Base-by-base conservation (phyloP, 495 filamentous ascomycete genomes). In the Chaetomium cochliodes region DNA sequence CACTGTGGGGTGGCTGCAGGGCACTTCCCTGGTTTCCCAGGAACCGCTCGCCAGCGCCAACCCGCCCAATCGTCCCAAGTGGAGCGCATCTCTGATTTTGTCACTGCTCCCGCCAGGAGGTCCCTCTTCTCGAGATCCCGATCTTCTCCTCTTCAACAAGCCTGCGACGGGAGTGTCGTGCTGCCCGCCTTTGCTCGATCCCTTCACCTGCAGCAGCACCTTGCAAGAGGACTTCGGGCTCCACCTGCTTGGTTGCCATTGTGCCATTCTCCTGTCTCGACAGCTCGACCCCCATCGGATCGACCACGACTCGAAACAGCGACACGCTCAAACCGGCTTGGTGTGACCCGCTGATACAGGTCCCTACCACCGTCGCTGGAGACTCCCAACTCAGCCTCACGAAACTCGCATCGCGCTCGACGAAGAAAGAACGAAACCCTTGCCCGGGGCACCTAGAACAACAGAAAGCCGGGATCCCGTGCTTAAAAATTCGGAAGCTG, bases 21-120 rank as follows among this genome's bases (percentile, higher is more conserved):
- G 46, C 52, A 59, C 51, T 50, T 26, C 52, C 53, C 46, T 41
- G 51, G 39, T 50, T 37, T 51, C 16, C 64, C 54, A 67, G 65
- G 65, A 63, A 67, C 59, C 65, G 53, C 51, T 58, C 41, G 42
- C 62, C 39, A 20, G 53, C 55, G 42, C 47, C 47, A 62, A 57
- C 39, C 44, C 54, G 51, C 23, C 41, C 60, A 57, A 63, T 56
- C 56, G 61, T 56, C 23, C 56, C 22, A 25, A 20, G 65, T 64
- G 65, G 65, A 64, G 60, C 47, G 47, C 60, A 67, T 50, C 60
- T 42, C 61, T 67, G 61, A 64, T 60, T 67, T 64, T 67, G 55
- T 51, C 33, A 58, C 52, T 62, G 20, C 44, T 67, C 55, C 61
- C 60, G 26, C 49, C 50, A 23, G 64, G 49, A 51, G 46, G 23